Evolutionary conservation across 495 filamentous ascomycete species (phyloP).

Genomic region (Annulohypoxylon nitens): DNA sequence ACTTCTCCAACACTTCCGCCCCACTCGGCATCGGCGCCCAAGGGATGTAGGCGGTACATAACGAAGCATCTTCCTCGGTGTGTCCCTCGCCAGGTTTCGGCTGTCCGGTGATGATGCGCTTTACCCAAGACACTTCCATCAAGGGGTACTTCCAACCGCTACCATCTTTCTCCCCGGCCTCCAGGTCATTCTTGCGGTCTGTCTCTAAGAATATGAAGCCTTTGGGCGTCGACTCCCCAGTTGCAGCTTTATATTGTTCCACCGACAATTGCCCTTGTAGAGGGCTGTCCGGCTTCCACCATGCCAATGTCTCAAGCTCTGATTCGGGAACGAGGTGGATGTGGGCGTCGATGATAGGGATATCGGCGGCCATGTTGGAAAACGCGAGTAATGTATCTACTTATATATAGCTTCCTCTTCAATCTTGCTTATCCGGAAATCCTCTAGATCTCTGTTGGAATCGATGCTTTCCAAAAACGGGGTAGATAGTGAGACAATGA

Average conservation of each 20-base stretch:
- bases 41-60: constrained; percentile 76
- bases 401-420: constrained; percentile 3
- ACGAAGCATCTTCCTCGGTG: constrained; percentile 57
- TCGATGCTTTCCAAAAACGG: neutral
- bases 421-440: neutral
- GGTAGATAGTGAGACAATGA: neutral
- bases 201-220: constrained; percentile 88
- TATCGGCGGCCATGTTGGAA: constrained; percentile 44
- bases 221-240: constrained; percentile 51
- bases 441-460: neutral
- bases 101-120: constrained; percentile 71
- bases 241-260: constrained; percentile 65
- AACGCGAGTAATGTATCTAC: neutral
- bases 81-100: constrained; percentile 73
- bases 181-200: constrained; percentile 75
- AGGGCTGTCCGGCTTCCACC: constrained; percentile 69
- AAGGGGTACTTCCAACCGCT: constrained; percentile 68
- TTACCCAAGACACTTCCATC: constrained; percentile 76
- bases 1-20: constrained; percentile 61
- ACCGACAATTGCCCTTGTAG: constrained; percentile 73
- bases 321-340: constrained; percentile 83
- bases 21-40: constrained; percentile 85
- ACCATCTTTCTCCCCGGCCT: constrained; percentile 57
- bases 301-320: constrained; percentile 72
- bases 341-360: constrained; percentile 82